These are phyloP conservation scores for Fusarium siculi DNA, from an alignment of 2,329 filamentous ascomycete species.

Conservation along the genomic window DNA sequence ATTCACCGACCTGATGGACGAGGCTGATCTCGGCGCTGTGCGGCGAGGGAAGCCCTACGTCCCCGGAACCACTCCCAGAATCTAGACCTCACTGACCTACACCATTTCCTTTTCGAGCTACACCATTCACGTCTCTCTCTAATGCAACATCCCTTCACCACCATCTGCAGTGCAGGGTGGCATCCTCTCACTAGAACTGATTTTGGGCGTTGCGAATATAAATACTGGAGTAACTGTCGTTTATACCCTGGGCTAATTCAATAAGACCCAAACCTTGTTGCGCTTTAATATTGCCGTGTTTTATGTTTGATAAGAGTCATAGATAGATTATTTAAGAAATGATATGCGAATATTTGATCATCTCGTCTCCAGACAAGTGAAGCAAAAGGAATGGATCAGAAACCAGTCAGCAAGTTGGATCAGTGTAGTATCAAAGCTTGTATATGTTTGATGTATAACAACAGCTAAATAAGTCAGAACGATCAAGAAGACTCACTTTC, in stretches of 20 bases:
- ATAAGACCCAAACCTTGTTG: background rate
- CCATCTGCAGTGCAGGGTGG: conserved; percentile 33
- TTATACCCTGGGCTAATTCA: conserved; percentile 40
- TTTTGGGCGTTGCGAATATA: conserved; percentile 28
- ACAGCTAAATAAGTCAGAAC: background rate
- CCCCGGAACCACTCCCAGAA: conserved; percentile 50
- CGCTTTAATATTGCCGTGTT: conserved; percentile 4
- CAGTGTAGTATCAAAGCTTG: background rate
- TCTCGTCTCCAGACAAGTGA: background rate
- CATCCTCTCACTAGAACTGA: conserved; percentile 22
- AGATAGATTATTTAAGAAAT: conserved; percentile 35
- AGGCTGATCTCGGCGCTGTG: conserved; percentile 56
- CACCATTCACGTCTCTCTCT: background rate
- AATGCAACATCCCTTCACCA: conserved; percentile 1
- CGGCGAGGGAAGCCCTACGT: conserved; percentile 56
- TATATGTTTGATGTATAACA: background rate
- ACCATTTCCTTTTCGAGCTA: background rate
- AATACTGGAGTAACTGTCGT: conserved; percentile 26
- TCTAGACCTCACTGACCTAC: conserved; percentile 30
- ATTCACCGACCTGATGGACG: conserved; percentile 65
- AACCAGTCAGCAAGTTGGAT: background rate
- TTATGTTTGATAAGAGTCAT: conserved; percentile 16
- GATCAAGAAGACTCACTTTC: conserved; percentile 1
- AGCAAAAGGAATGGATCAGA: background rate
- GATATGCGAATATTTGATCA: conserved; percentile 37